A percentile compares a stretch with the other conserved stretches of the same genome.
Conservation (phyloP, 1,284 basidiomycete genomes). For the Melampsora americana region DNA sequence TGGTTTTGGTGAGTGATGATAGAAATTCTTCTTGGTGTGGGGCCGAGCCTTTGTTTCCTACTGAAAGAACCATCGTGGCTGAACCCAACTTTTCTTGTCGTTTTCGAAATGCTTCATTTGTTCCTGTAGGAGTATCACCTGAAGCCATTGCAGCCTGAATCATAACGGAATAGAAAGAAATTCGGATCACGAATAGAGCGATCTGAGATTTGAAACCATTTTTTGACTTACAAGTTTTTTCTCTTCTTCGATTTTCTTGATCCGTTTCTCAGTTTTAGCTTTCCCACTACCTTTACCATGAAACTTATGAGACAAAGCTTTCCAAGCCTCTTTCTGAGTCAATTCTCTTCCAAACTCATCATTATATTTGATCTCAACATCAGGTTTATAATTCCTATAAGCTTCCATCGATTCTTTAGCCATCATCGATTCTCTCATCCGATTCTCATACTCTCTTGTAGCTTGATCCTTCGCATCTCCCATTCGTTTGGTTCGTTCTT, state of each 20-base stretch:
- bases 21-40: conserved; percentile 42
- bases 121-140: conserved; percentile 42
- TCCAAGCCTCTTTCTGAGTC: conserved; percentile 74
- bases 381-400: conserved; percentile 93
- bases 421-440: conserved; percentile 83
- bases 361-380: conserved; percentile 91
- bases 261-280: conserved; percentile 40
- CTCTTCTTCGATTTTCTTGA: too few species aligned
- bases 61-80: conserved; percentile 42
- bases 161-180: not conserved
- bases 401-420: conserved; percentile 75
- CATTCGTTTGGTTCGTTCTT: conserved; percentile 54
- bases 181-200: not conserved
- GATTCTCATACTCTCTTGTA: conserved; percentile 89
- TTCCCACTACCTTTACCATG: conserved; percentile 44
- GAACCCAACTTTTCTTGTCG: conserved; percentile 41
- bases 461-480: conserved; percentile 72
- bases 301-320: conserved; percentile 46
- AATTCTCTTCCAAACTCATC: conserved; percentile 90
- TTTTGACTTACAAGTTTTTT: conserved; percentile 34
- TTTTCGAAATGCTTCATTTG: conserved; percentile 42
- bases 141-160: conserved; percentile 38
- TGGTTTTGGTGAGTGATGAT: conserved; percentile 27
- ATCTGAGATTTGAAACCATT: not conserved
- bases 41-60: conserved; percentile 41